Evolutionary conservation across 164 flowering plant genomes (phyloP).

Genomic region (Santalum album): DNA sequence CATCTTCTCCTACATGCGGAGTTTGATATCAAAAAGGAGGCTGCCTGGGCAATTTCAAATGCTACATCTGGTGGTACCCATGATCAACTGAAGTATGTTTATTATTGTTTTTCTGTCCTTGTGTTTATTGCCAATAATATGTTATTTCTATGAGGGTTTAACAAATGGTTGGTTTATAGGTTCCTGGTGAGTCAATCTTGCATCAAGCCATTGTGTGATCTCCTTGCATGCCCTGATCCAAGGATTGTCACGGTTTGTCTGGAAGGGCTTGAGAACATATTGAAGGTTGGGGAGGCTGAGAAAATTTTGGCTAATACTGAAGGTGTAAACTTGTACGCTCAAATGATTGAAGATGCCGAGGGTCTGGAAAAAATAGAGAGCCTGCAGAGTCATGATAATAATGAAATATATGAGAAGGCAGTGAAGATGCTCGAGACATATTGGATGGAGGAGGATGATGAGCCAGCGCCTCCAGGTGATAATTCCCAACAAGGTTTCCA

Average conservation of each 20-base stretch:
- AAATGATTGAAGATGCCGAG: conserved; percentile 44
- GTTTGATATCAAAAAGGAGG: conserved; percentile 60
- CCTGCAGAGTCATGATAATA: conserved; percentile 42
- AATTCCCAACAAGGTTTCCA: conserved; percentile 22
- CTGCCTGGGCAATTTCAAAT: conserved; percentile 67
- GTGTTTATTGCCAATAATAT: neutral
- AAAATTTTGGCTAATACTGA: conserved; percentile 25
- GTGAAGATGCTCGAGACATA: conserved; percentile 39
- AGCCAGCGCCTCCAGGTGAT: conserved; percentile 34
- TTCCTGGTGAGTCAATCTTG: conserved; percentile 34
- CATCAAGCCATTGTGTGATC: conserved; percentile 51
- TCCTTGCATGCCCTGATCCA: conserved; percentile 45
- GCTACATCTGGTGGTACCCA: conserved; percentile 54
- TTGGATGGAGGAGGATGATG: conserved; percentile 42
- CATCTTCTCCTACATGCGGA: conserved; percentile 52
- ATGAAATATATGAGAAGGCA: conserved; percentile 41
- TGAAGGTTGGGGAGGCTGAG: conserved; percentile 52
- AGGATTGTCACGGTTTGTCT: conserved; percentile 43
- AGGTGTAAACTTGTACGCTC: conserved; percentile 34
- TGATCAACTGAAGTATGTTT: conserved; percentile 50
- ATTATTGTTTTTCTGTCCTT: neutral
- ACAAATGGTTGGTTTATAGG: conserved; percentile 14
- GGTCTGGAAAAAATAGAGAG: conserved; percentile 47
- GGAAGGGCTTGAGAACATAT: conserved; percentile 47
- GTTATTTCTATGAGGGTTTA: neutral